Evolutionary conservation across 768 basidiomycete species (phyloP), one percentile per base, ranked within the genome.

Genomic region (Termitomyces sp.): DNA sequence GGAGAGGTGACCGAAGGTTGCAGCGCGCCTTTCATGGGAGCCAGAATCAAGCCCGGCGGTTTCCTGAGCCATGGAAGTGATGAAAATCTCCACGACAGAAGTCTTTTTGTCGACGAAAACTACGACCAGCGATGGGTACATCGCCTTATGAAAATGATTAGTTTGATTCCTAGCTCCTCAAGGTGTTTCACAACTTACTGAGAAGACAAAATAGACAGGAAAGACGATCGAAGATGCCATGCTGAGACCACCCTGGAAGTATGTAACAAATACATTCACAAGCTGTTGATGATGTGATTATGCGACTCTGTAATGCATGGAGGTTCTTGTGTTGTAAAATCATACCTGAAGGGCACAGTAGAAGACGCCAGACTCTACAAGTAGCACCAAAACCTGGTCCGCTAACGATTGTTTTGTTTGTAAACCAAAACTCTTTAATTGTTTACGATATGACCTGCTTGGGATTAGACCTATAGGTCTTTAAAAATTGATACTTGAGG

Each of bases 81-180:
- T 56, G n/a, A 43, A 43, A 12, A 10, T 11, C 42, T 56, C 55
- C 32, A 56, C n/a, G 5, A 56, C 17, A 20, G 55, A 56, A 4
- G n/a, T 42, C 42, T 31, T 56, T 56, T 56, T n/a, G 6, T 32
- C 32, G 32, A 56, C 55, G 20, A 56, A 43, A 1, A 56, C 17
- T 56, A 56, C 43, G n/a, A 56, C 31, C 55, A 43, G 43, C 20
- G 55, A 43, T 32, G 55, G 55, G 42, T 56, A 56, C 42, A 56
- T 34, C 5, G 55, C 55, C 55, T 56, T 5, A 9, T 32, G 29
- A 7, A 34, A 45, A 34, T 12, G 3, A 9, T 56, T 40, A 43
- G 42, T 12, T n/a, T 14, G 29, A 9, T 9, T 31, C 9, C 25
- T 14, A 10, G 40, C 9, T 42, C 15, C 25, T 53, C 25, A 38